Evolutionary conservation across 345 rosid species (phyloP), one percentile per base, ranked within the genome.

Genomic region (Nasturtium officinale): DNA sequence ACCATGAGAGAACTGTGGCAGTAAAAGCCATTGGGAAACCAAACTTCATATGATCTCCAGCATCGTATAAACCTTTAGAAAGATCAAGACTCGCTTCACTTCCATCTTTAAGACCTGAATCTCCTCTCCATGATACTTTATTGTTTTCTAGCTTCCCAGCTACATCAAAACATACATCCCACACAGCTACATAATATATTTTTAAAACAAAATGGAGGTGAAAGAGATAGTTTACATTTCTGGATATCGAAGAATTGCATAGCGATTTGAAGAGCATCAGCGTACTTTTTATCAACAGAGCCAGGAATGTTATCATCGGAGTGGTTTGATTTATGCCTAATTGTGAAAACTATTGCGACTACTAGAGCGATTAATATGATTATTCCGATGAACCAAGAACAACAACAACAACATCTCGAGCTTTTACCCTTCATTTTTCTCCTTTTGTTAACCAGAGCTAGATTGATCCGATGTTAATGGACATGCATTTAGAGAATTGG

Each of bases 1-100:
- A 76, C 98, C 97, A 94, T 0, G 98, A 89, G 78, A 94, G 70
- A 57, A 89, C 72, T 1, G 98, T 85, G 4, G 91, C 93, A 6
- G 97, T 91, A 73, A 89, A 91, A 40, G 96, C 98, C 96, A 91
- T 85, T 0, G 98, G 97, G 33, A 94, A 91, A 33, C 95, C 90
- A 67, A 94, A 91, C 86, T 94, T 94, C 82, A 94, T 87, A n/a
- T 79, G 77, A 74, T 94, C 98, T 12, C 98, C 98, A 8, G 98
- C 98, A 17, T 94, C 98, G 52, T 87, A 94, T 84, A 94, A 63
- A 32, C 98, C 97, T 80, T 87, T 87, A 0, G 95, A 85, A 12
- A 94, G 81, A 47, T 94, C 95, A 26, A 89, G n/a, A 26, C 79
- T 74, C 38, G 48, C 89, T 66, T 79, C 79, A 15, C 85, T 85